A percentile compares a stretch with the other conserved stretches of the same genome.
These are phyloP conservation scores for Rhynchosporium secalis DNA, from an alignment of 2,329 filamentous ascomycete genomes.

Conservation along the genomic window DNA sequence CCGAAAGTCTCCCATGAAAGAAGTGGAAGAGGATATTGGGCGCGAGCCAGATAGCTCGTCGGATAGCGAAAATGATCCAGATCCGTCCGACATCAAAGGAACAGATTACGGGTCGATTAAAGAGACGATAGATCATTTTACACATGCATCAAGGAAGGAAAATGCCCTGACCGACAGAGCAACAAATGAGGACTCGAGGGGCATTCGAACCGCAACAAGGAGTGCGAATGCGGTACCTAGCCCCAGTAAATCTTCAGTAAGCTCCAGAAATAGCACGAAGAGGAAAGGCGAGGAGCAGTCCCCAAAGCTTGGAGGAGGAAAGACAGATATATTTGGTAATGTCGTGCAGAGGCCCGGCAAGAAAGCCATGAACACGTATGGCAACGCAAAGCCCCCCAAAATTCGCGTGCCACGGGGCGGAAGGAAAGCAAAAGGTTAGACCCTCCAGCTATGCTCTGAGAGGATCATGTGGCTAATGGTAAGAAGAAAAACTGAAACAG, in stretches of 20 bases:
- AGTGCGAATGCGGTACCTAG: neutral
- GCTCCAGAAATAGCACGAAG: slow-evolving; percentile 23
- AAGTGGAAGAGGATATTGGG: slow-evolving; percentile 20
- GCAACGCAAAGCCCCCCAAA: neutral
- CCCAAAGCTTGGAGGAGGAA: slow-evolving; percentile 20
- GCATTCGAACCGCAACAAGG: neutral
- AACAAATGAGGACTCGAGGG: neutral
- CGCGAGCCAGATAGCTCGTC: slow-evolving; percentile 18
- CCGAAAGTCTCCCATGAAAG: neutral
- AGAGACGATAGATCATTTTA: neutral
- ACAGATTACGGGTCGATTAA: neutral
- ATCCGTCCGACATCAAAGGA: slow-evolving; percentile 6
- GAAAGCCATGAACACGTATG: neutral
- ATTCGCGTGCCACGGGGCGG: neutral
- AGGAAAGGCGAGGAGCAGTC: slow-evolving; percentile 26
- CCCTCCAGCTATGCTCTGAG: neutral
- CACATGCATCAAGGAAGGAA: neutral
- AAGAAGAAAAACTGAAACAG: neutral
- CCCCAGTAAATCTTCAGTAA: slow-evolving; percentile 11
- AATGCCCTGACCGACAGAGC: neutral
- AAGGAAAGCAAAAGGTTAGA: slow-evolving; percentile 7
- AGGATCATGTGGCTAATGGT: neutral
- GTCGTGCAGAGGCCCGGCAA: neutral
- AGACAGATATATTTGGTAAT: slow-evolving; percentile 26
- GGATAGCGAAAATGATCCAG: slow-evolving; percentile 12